Percentiles rank a stretch among this genome's conserved stretches.
Conservation (phyloP, 1,284 basidiomycete species). For the Flammula alnicola region DNA sequence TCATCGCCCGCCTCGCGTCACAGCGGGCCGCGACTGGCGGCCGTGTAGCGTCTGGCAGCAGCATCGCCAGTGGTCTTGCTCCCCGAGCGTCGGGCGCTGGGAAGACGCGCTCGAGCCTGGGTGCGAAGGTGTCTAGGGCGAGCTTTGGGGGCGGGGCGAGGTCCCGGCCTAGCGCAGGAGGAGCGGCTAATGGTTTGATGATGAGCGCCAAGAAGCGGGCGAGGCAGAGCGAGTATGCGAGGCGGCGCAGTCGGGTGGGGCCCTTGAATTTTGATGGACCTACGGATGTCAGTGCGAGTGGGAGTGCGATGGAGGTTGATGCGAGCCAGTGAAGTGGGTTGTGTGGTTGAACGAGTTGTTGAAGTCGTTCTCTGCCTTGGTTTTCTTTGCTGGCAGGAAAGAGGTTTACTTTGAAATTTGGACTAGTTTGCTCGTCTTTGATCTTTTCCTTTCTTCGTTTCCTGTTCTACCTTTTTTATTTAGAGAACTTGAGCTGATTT, state of each 20-base stretch:
- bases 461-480: conserved; percentile 3
- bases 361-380: too few relatives aligned
- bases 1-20: conserved; percentile 76
- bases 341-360: too few relatives aligned
- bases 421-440: neutral
- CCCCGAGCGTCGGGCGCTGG: conserved; percentile 30
- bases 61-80: conserved; percentile 13
- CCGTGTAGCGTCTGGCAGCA: conserved; percentile 16
- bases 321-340: neutral
- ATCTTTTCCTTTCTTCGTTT: too few relatives aligned
- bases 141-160: conserved; percentile 49
- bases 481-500: conserved; percentile 3
- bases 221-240: conserved; percentile 69
- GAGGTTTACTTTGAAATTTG: too few relatives aligned
- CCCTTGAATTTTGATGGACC: conserved; percentile 8
- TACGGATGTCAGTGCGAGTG: conserved; percentile 1
- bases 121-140: conserved; percentile 49
- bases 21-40: conserved; percentile 52
- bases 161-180: conserved; percentile 24
- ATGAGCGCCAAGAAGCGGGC: conserved; percentile 68
- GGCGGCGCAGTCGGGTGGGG: conserved; percentile 45
- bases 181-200: conserved; percentile 37
- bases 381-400: too few relatives aligned
- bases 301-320: neutral
- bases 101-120: conserved; percentile 60